These are phyloP conservation scores for Spizellomyces sp. DNA, from an alignment of 192 early-diverging fungal genomes.

Conservation along the genomic window DNA sequence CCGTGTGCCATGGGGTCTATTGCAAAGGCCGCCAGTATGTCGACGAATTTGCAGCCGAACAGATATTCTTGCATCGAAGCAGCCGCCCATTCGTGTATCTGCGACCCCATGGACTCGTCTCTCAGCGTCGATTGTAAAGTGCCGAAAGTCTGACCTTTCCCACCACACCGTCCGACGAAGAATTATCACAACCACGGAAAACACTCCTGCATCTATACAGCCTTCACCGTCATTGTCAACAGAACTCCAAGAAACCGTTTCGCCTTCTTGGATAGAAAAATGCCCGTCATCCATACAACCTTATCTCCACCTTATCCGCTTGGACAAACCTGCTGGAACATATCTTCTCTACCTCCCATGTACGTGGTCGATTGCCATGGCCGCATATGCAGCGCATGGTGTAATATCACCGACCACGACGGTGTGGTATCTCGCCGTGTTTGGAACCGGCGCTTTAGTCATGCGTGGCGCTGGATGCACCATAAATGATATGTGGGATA, in stretches of 20 bases:
- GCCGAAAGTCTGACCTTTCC: too few species aligned
- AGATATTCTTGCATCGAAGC: too few species aligned
- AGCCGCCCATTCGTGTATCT: too few species aligned
- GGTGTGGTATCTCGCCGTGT: slow-evolving; percentile 71
- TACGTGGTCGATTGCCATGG: slow-evolving; percentile 59
- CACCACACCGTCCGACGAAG: too few species aligned
- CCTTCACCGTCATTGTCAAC: too few species aligned
- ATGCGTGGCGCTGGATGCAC: slow-evolving; percentile 98
- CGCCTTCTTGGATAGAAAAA: slow-evolving; percentile 27
- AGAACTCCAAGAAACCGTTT: neutral
- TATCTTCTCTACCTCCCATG: slow-evolving; percentile 93
- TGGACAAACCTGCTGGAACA: slow-evolving; percentile 92
- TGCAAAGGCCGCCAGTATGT: too few species aligned
- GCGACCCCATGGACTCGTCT: too few species aligned
- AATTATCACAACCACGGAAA: too few species aligned
- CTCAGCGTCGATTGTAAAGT: too few species aligned
- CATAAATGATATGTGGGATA: slow-evolving; percentile 97
- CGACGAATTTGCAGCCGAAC: too few species aligned
- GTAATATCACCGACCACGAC: slow-evolving; percentile 70
- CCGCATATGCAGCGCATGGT: slow-evolving; percentile 35
- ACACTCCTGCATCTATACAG: too few species aligned
- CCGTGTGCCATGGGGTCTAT: too few species aligned
- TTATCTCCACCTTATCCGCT: slow-evolving; percentile 61
- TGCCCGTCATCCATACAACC: slow-evolving; percentile 15
- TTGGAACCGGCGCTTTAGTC: slow-evolving; percentile 81